Base-by-base conservation (phyloP, 2,329 filamentous ascomycete species). In the Claviceps digitariae region DNA sequence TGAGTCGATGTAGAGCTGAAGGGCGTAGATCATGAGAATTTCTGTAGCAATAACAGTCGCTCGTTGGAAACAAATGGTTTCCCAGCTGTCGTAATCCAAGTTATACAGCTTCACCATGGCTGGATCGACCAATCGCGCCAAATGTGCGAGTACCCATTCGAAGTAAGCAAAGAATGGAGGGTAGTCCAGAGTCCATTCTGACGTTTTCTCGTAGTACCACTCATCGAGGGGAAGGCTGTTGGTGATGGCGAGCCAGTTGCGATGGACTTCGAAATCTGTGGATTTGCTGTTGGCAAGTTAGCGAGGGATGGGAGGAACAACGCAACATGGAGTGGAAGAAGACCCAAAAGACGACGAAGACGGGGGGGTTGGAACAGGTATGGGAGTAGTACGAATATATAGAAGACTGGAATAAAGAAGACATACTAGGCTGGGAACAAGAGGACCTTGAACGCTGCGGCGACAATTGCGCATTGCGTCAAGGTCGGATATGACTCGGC, bases 121-220 rank as follows among this genome's bases (percentile, higher is more conserved):
- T 25, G 87, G 82, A 65, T 98, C 90, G 57, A 82, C 77, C 65
- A 87, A 80, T 58, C 75, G 79, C 27, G 90, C 93, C 54, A 83
- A 74, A 62, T 93, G 87, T 48, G 91, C 93, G 62, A 98, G 77
- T 46, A 83, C 67, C 89, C 89, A 97, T 76, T 98, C 93, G 71
- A 97, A 96, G 67, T 87, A 90, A 60, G 93, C 93, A 66, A 98
- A 98, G 72, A 97, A 96, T 8, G 93, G 93, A 34, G 93, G 93
- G 67, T 98, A 98, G 72, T 98, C 93, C 64, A 98, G 84, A 0
- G 93, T 98, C 93, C 93, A 98, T 88, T 97, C 89, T 55, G 93
- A 98, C 2, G 90, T 95, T 72, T 90, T 86, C 76, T 98, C 93
- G 66, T 85, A 90, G 71, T 98, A 98, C 93, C 93, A 98, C 60